Conservation (phyloP, 805 yeast species). For the Starmerella ratchasimensis region DNA sequence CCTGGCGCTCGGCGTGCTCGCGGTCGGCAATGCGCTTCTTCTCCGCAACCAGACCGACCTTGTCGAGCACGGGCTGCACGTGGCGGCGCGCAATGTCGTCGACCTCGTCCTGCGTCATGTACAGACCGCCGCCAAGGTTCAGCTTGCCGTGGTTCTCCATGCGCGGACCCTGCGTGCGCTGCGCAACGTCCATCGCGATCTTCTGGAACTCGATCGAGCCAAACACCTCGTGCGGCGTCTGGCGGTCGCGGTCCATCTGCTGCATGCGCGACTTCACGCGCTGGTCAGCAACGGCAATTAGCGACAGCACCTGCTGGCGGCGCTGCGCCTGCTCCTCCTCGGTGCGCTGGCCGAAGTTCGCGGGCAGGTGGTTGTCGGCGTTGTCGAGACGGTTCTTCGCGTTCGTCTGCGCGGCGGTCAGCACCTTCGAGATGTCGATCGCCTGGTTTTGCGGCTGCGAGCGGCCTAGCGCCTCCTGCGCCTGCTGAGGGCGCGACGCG, state of each 20-base stretch:
- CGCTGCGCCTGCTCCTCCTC: slow-evolving; percentile 20
- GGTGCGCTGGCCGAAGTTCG: slow-evolving; percentile 15
- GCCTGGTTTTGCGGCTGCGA: slow-evolving; percentile 7
- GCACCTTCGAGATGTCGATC: slow-evolving; percentile 21
- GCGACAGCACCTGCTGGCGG: slow-evolving; percentile 21
- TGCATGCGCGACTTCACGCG: slow-evolving; percentile 25
- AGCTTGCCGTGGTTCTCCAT: slow-evolving; percentile 40
- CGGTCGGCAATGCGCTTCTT: slow-evolving; percentile 50
- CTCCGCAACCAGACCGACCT: slow-evolving; percentile 54
- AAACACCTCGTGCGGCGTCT: slow-evolving; percentile 28
- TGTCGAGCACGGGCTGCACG: slow-evolving; percentile 71
- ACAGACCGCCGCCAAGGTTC: slow-evolving; percentile 79
- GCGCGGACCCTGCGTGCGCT: slow-evolving; percentile 49
- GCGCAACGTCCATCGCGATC: slow-evolving; percentile 66
- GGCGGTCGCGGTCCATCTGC: slow-evolving; percentile 31
- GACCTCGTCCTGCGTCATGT: slow-evolving; percentile 60
- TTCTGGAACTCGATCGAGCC: slow-evolving; percentile 47
- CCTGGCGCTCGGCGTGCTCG: slow-evolving; percentile 30
- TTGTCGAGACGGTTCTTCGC: slow-evolving; percentile 20
- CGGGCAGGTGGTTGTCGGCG: slow-evolving; percentile 18
- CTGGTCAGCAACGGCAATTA: slow-evolving; percentile 21
- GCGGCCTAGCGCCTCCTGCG: slow-evolving; percentile 6
- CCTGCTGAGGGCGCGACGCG: no score
- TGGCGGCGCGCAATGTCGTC: slow-evolving; percentile 63
- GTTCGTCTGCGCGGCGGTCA: slow-evolving; percentile 24